phyloP scores from a whole-genome alignment of 352 stramenopile species.

The Blastocystis sp. region DNA sequence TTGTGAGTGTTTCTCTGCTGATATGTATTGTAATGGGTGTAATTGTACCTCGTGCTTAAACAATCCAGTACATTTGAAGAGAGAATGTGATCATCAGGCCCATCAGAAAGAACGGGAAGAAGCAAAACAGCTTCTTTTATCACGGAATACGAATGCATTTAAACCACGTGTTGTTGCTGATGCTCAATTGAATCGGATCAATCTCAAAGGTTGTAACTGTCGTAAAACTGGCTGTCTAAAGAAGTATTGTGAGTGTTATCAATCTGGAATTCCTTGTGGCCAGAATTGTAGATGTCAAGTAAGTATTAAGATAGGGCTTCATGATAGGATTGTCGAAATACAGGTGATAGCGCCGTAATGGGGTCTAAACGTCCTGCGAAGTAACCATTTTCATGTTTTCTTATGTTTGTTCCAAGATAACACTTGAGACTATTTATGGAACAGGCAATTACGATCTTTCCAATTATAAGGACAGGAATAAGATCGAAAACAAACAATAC shows the following conservation, averaged over 20 bases:
- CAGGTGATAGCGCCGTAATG: constrained; percentile 29
- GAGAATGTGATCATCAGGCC: not conserved
- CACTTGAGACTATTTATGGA: no score
- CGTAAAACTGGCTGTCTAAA: constrained; percentile 92
- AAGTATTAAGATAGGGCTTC: constrained; percentile 80
- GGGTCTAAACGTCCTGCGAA: not conserved
- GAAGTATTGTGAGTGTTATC: constrained; percentile 94
- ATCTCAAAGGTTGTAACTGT: constrained; percentile 80
- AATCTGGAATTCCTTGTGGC: constrained; percentile 75
- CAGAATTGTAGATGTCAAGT: constrained; percentile 77
- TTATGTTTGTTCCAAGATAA: no score
- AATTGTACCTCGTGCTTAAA: constrained; percentile 64
- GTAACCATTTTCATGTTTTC: no score
- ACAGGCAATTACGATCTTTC: no score
- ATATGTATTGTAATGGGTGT: constrained; percentile 63
- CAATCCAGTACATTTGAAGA: not conserved
- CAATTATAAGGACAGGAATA: no score
- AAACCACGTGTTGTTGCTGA: not conserved
- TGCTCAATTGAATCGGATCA: not conserved
- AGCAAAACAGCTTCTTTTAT: constrained; percentile 12
- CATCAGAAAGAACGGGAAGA: constrained; percentile 24
- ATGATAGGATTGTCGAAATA: constrained; percentile 84
- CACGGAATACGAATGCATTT: not conserved
- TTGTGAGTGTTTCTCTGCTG: constrained; percentile 72
- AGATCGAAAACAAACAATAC: no score